phyloP scores from a whole-genome alignment of 106 monocot genomes.

The Triglochin maritima region DNA sequence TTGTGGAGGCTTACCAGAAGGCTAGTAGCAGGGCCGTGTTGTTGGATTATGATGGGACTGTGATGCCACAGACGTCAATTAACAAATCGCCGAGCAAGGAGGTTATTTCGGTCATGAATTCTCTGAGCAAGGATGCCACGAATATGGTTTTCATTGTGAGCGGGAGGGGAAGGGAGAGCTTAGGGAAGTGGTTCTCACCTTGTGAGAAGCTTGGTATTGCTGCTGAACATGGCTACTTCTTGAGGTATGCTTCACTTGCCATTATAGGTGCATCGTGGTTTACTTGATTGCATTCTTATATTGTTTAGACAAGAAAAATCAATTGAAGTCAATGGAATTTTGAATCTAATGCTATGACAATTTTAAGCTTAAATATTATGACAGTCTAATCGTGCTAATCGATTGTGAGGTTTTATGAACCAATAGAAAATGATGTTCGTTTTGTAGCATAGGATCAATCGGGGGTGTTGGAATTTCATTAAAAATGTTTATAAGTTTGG shows the following conservation, averaged over 20 bases:
- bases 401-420: not conserved
- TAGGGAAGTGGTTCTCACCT: constrained; percentile 11
- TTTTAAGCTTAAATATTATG: too few relatives aligned
- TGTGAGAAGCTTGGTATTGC: constrained; percentile 22
- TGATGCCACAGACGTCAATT: constrained; percentile 13
- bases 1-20: constrained; percentile 15
- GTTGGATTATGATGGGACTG: constrained; percentile 24
- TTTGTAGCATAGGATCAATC: too few relatives aligned
- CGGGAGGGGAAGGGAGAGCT: constrained; percentile 7
- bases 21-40: constrained; percentile 11
- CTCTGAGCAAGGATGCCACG: constrained; percentile 6
- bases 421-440: not conserved
- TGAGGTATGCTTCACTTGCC: constrained; percentile 7
- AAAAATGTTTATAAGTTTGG: too few relatives aligned
- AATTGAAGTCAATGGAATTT: too few relatives aligned
- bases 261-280: too few relatives aligned
- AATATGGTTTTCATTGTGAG: constrained; percentile 23
- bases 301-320: too few relatives aligned
- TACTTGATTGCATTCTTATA: too few relatives aligned
- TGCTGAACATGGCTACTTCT: constrained; percentile 23
- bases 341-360: not conserved
- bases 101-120: constrained; percentile 9
- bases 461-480: too few relatives aligned
- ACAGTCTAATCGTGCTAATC: not conserved
- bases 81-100: constrained; percentile 16